A percentile compares a stretch with the other conserved stretches of the same genome.
These are phyloP conservation scores for Emmonsia crescens DNA, from an alignment of 2,329 filamentous ascomycete genomes.

Conservation along the genomic window DNA sequence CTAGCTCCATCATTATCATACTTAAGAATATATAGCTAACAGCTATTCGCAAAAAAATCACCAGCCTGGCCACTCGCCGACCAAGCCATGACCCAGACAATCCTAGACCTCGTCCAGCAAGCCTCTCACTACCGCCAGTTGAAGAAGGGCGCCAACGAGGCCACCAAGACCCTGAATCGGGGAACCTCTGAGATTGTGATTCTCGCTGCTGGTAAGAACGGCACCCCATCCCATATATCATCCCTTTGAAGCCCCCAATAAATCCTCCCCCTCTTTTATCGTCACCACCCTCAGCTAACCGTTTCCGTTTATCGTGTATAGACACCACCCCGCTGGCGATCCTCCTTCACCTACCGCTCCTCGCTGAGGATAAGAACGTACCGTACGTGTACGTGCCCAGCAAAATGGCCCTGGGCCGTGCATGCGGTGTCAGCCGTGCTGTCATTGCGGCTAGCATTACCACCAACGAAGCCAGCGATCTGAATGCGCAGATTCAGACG, in stretches of 20 bases:
- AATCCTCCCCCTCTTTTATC: neutral
- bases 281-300: neutral
- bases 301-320: neutral
- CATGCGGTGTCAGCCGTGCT: constrained; percentile 76
- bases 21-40: constrained; percentile 1
- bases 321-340: constrained; percentile 84
- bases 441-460: constrained; percentile 86
- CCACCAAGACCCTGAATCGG: constrained; percentile 81
- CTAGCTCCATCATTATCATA: neutral
- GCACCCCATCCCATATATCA: neutral
- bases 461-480: constrained; percentile 80
- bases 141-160: constrained; percentile 82
- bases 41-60: neutral
- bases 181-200: constrained; percentile 84
- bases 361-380: constrained; percentile 68
- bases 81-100: constrained; percentile 63
- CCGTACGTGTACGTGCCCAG: constrained; percentile 61
- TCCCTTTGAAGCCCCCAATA: neutral
- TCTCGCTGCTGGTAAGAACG: constrained; percentile 50
- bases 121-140: constrained; percentile 54
- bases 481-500: constrained; percentile 75
- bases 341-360: constrained; percentile 75
- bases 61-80: constrained; percentile 63
- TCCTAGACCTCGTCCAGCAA: constrained; percentile 73
- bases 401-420: constrained; percentile 78